phyloP scores from a whole-genome alignment of 2,329 filamentous ascomycete genomes.

The Pyrenophora graminea region DNA sequence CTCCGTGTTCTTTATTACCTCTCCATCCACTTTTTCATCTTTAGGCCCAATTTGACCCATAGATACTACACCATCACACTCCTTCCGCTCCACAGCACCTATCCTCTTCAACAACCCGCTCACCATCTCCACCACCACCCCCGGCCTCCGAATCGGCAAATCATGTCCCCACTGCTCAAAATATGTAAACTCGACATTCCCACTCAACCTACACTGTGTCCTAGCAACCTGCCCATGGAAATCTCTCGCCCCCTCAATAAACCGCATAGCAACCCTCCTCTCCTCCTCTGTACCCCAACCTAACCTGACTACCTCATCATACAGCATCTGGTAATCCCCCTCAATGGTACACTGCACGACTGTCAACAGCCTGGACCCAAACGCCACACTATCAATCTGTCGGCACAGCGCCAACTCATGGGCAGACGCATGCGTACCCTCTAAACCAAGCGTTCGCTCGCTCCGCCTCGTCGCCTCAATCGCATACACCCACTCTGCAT shows the following conservation, averaged over 20 bases:
- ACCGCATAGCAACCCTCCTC: slow-evolving; percentile 2
- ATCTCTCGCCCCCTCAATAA: slow-evolving; percentile 2
- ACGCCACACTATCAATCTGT: slow-evolving; percentile 6
- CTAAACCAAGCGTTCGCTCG: background rate
- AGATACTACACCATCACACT: too few relatives aligned
- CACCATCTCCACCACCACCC: slow-evolving; percentile 2
- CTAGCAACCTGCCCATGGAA: slow-evolving; percentile 9
- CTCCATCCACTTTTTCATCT: background rate
- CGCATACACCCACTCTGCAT: slow-evolving; percentile 10
- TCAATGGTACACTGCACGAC: slow-evolving; percentile 8
- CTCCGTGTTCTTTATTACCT: background rate
- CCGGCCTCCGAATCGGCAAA: slow-evolving; percentile 7
- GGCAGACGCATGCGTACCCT: slow-evolving; percentile 14
- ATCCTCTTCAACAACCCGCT: slow-evolving; percentile 29
- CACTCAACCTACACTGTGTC: slow-evolving; percentile 6
- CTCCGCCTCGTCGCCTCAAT: background rate
- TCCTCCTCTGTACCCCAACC: slow-evolving; percentile 10
- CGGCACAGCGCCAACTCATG: slow-evolving; percentile 1
- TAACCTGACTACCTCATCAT: slow-evolving; percentile 6
- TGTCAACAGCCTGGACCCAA: slow-evolving; percentile 7
- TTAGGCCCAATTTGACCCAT: background rate
- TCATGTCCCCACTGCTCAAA: slow-evolving; percentile 8
- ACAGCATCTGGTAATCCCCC: slow-evolving; percentile 6
- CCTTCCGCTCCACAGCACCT: background rate
- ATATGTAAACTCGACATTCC: background rate